These are phyloP conservation scores for Acmispon strigosus DNA, from an alignment of 306 rosid genomes.

Conservation along the genomic window DNA sequence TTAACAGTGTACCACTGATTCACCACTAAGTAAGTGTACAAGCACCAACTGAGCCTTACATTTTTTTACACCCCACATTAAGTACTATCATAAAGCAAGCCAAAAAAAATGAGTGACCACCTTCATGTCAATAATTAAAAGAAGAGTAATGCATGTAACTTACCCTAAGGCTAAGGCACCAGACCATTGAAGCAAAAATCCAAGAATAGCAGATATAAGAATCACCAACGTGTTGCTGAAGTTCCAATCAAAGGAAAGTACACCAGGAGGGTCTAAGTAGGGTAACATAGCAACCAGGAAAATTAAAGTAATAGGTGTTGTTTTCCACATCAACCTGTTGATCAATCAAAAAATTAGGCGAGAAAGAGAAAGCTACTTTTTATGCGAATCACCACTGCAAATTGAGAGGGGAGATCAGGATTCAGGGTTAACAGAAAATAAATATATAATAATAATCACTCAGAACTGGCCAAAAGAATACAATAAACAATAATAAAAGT, in stretches of 20 bases:
- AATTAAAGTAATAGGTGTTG: constrained; percentile 70
- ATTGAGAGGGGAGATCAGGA: neutral
- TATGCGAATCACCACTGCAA: neutral
- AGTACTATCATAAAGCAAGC: neutral
- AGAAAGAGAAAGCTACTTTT: neutral
- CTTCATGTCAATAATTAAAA: neutral
- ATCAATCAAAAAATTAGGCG: constrained; percentile 13
- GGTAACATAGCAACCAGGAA: constrained; percentile 61
- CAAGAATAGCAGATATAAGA: constrained; percentile 66
- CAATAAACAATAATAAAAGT: too few species aligned
- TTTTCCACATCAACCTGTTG: constrained; percentile 89
- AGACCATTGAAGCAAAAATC: constrained; percentile 93
- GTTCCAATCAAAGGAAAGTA: constrained; percentile 64
- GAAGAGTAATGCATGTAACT: constrained; percentile 18
- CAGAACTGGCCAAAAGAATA: neutral
- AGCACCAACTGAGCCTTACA: neutral
- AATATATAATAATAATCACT: constrained; percentile 5
- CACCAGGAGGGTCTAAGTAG: constrained; percentile 78
- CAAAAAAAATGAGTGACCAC: neutral
- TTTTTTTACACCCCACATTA: neutral
- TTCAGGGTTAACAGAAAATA: neutral
- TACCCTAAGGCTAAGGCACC: constrained; percentile 92
- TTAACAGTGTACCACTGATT: neutral
- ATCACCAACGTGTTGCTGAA: constrained; percentile 47
- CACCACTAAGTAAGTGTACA: neutral